Evolutionary conservation across 176 grass and related monocot genomes (phyloP).

Genomic region (Aegilops sharonensis): DNA sequence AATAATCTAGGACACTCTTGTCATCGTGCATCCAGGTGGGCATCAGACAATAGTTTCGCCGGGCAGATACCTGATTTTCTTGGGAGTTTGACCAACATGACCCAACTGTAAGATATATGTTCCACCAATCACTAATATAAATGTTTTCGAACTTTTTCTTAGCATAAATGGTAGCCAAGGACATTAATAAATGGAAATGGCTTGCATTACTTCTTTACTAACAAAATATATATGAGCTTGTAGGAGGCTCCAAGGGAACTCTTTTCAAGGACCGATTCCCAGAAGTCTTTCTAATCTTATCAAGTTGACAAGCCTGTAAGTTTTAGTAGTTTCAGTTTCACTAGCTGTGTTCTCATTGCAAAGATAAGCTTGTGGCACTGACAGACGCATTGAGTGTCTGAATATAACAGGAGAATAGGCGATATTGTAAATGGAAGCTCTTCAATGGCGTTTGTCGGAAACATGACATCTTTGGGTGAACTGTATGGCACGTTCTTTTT

Average conservation of each 20-base stretch:
- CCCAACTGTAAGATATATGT: slow-evolving; percentile 51
- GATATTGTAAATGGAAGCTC: slow-evolving; percentile 77
- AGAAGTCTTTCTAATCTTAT: slow-evolving; percentile 64
- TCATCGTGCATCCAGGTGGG: slow-evolving; percentile 46
- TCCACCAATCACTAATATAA: neutral
- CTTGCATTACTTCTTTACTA: neutral
- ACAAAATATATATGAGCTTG: slow-evolving; percentile 26
- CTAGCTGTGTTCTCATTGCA: neutral
- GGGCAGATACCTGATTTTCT: slow-evolving; percentile 75
- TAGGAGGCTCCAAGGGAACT: slow-evolving; percentile 87
- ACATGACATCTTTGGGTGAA: slow-evolving; percentile 60
- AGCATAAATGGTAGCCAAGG: neutral
- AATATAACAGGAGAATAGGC: slow-evolving; percentile 58
- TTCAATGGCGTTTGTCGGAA: slow-evolving; percentile 58
- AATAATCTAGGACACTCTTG: slow-evolving; percentile 30
- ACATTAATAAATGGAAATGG: neutral
- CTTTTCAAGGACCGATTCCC: slow-evolving; percentile 86
- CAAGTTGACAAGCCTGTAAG: slow-evolving; percentile 68
- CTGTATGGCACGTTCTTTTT: slow-evolving; percentile 39
- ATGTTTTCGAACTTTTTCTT: slow-evolving; percentile 5
- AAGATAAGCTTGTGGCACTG: slow-evolving; percentile 15
- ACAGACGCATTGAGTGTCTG: neutral
- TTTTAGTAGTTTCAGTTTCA: slow-evolving; percentile 6
- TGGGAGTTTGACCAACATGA: slow-evolving; percentile 54
- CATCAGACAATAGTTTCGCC: slow-evolving; percentile 68